Base-by-base conservation (phyloP, 1,139 yeast species). In the Yamadazyma dendronema region DNA sequence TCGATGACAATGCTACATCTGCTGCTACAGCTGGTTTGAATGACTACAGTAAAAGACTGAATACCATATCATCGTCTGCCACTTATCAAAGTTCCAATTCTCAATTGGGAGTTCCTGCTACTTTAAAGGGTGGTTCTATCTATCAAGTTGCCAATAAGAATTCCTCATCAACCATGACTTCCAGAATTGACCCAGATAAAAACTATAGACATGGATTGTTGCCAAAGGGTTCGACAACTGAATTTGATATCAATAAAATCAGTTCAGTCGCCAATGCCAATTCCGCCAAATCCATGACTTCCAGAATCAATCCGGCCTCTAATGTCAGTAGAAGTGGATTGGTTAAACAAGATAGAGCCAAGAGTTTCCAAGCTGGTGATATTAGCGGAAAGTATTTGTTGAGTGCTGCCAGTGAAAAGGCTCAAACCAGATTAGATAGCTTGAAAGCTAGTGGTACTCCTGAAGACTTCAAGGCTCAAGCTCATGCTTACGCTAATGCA, bases 381-480 rank as follows among this genome's bases (percentile, higher is more conserved):
- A 63, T 79, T 31, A 75, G 78, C 36, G 79, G 77, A 44, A 68
- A 74, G 30, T 68, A 71, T 36, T 80, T 84, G 43, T 67, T 83
- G 46, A 72, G 79, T 21, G 73, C 77, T 39, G 92, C 94, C 17
- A 70, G 74, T 37, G 67, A 69, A 42, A 78, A 72, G 45, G 89
- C 88, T 15, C 67, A 72, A 36, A 66, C 62, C 32, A 67, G 84
- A 33, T 61, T 84, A 47, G 54, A 60, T 34, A 49, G 63, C 13
- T 53, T 77, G 37, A 62, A 62, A 36, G 55, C 61, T 27, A 27
- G 30, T 28, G 61, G 61, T 31, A 59, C 59, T 25, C 65, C 65
- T 17, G 52, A 46, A 24, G 67, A 67, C 52, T 54, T 67, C 56
- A 59, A 63, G 51, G 60, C 62, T 34, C 68, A 70, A 48, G 77